Evolutionary conservation across 1,284 basidiomycete genomes (phyloP).

Genomic region (Naganishia albida): DNA sequence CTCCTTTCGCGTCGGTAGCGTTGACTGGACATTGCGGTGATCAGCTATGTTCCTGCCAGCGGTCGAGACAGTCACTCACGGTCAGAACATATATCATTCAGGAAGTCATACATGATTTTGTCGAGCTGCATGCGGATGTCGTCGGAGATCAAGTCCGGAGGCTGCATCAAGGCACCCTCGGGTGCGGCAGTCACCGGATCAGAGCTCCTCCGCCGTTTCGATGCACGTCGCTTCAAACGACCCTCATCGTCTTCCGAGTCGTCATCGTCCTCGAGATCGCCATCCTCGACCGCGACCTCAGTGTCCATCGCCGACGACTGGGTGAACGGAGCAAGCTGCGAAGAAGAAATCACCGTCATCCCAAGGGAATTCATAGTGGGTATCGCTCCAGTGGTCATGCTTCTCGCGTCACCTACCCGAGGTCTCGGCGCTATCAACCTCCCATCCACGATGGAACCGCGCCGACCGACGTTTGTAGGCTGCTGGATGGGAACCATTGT

Average conservation of each 20-base stretch:
- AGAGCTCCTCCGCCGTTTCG: conserved; percentile 24
- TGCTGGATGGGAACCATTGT: conserved; percentile 22
- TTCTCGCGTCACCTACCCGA: conserved; percentile 15
- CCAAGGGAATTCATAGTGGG: conserved; percentile 19
- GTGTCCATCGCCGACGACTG: conserved; percentile 35
- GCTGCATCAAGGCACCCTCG: conserved; percentile 29
- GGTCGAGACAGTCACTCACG: conserved; percentile 59
- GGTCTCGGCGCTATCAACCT: conserved; percentile 27
- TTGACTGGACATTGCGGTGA: conserved; percentile 64
- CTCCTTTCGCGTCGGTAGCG: conserved; percentile 87
- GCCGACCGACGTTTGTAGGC: conserved; percentile 14
- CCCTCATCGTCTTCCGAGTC: conserved; percentile 31
- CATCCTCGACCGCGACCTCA: conserved; percentile 46
- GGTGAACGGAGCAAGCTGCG: conserved; percentile 8
- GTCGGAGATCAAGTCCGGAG: conserved; percentile 46
- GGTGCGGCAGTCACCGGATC: conserved; percentile 10
- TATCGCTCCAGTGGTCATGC: conserved; percentile 23
- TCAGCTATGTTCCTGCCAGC: conserved; percentile 18
- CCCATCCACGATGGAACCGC: conserved; percentile 34
- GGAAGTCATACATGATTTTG: conserved; percentile 84
- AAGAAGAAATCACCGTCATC: conserved; percentile 15
- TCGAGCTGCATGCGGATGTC: conserved; percentile 84
- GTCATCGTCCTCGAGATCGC: conserved; percentile 44
- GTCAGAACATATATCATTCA: conserved; percentile 87
- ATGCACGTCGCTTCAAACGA: conserved; percentile 8